Conservation (phyloP, 306 rosid species). For the Fagus crenata region DNA sequence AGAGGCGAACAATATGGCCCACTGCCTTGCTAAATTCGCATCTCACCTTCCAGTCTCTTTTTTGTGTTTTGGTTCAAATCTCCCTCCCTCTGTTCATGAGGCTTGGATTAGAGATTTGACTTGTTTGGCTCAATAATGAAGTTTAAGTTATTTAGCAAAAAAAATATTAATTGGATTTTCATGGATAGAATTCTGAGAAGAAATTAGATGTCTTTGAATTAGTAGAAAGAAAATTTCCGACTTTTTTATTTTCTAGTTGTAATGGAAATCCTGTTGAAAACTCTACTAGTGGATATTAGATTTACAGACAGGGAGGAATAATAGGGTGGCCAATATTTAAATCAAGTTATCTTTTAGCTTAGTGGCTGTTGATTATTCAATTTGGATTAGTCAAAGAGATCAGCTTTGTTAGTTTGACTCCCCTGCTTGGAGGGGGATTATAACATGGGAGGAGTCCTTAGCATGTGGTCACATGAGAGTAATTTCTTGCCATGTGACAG, state of each 20-base stretch:
- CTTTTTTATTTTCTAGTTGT: not conserved
- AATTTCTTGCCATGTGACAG: slow-evolving; percentile 75
- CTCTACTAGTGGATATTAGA: not conserved
- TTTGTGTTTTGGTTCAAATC: no score
- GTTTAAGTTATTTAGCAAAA: no score
- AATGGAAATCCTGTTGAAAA: not conserved
- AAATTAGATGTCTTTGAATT: no score
- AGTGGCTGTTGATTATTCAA: slow-evolving; percentile 32
- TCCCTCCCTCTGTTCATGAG: no score
- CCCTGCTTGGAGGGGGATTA: slow-evolving; percentile 51
- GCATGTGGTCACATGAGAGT: slow-evolving; percentile 97
- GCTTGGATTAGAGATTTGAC: no score
- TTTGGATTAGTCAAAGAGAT: slow-evolving; percentile 55
- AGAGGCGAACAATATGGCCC: no score
- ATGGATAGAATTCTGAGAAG: not conserved
- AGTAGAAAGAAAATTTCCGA: no score
- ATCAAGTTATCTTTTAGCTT: slow-evolving; percentile 22
- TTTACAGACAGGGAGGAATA: slow-evolving; percentile 31
- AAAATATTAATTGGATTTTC: no score
- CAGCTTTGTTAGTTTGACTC: slow-evolving; percentile 53
- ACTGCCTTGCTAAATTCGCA: no score
- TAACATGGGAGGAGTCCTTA: slow-evolving; percentile 68
- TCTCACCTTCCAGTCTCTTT: no score
- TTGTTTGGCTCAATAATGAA: no score
- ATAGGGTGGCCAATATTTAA: slow-evolving; percentile 18